Evolutionary conservation across 1,284 basidiomycete species (phyloP), one percentile per base, ranked within the genome.

Genomic region (Schizopora paradoxa): DNA sequence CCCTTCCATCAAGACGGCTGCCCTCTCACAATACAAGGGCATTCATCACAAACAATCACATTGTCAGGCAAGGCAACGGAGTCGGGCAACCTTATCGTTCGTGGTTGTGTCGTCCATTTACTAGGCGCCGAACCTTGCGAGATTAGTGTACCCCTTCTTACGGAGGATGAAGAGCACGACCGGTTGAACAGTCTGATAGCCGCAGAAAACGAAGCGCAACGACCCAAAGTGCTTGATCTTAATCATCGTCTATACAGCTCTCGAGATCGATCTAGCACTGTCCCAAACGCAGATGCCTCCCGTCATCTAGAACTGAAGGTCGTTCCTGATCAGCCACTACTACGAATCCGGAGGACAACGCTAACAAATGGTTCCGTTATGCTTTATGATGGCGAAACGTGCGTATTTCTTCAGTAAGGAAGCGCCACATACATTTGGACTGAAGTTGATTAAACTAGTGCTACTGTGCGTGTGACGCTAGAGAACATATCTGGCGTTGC

Each of bases 331-430:
- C 90, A 93, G 58, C 95, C 95, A 3, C 63, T 91, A 25, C 66
- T 98, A 43, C 78, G 88, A 45, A 86, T 96, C 58, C 76, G 89
- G 51, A 74, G 89, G 60, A 87, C 85, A n/a, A 90, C 88, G 5
- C 68, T 96, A 13, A 91, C 84, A 0, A 89, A 95, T 58, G 91
- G 91, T 2, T 90, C 91, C 1, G 69, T 97, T 22, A 94, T 95
- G 86, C 68, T 99, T 43, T 95, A 92, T 59, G 81, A 95, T 44
- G 95, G 95, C 34, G 95, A 99, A 70, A 80, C 67, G 87, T 91
- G 52, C 51, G 80, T 67, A 2, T 11, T 3, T 34, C 10, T 43
- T 39, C 44, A 27, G 13, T 25, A 26, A 23, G 26, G n/a, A 38
- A 25, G 28, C 32, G 6, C n/a, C 16, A 13, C 13, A 38, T 42